Evolutionary conservation across 805 yeast species (phyloP), one percentile per base, ranked within the genome.

Genomic region (Kodamaea hsintzibuensis): DNA sequence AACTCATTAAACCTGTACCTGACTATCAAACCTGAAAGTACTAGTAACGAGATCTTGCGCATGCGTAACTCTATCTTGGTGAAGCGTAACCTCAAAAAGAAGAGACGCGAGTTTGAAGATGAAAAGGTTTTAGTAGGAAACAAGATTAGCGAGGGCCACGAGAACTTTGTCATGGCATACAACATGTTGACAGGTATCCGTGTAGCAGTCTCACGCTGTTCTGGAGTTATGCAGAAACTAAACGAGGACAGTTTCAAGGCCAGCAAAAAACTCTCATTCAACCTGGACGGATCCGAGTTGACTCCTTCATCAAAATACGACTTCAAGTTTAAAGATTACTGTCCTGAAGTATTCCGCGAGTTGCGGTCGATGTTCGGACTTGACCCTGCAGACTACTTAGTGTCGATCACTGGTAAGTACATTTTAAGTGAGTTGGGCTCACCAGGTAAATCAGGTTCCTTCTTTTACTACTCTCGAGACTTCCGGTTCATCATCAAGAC

Each of bases 121-220:
- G 85, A 82, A 51, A 66, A 68, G 47, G 92, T 86, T 3, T 68
- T 86, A 44, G 85, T 89, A 10, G 96, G 96, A 2, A 88, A 89
- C 58, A 86, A 86, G 60, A 92, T 91, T 40, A 82, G 87, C 57
- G 98, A 95, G 70, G 98, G 97, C 43, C 98, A 95, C 66, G 91
- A 84, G 49, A 95, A 92, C 68, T 95, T 87, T 63, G 89, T 91
- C 25, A 85, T 93, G 78, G 99, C 98, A 1, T 96, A 95, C 70
- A 91, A 93, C 69, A 93, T 95, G 98, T 80, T 96, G 54, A 92
- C 98, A 0, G 99, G 99, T 1, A 95, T 95, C 47, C 80, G 99
- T 54, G 96, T 91, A 7, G 92, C 98, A 0, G 98, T 95, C 0
- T 90, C 97, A 2, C 77, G 97, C 54, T 88, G 96, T 62, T 89